phyloP scores from a whole-genome alignment of 2,329 filamentous ascomycete species.

The Hypoxylon sp. region DNA sequence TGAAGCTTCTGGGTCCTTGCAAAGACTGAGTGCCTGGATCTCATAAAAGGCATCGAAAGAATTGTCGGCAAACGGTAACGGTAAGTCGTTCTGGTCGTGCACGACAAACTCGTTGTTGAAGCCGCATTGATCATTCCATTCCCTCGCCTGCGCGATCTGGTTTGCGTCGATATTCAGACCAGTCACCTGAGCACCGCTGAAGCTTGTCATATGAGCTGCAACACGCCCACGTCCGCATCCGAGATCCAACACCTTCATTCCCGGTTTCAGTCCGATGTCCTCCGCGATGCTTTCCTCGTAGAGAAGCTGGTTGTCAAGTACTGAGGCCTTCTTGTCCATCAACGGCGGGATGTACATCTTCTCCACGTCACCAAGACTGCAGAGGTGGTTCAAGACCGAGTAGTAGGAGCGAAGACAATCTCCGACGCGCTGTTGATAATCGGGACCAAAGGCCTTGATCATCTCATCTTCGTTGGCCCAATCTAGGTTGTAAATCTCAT shows the following conservation, averaged over 20 bases:
- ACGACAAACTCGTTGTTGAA: constrained; percentile 57
- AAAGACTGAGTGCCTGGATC: constrained; percentile 65
- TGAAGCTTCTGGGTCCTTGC: constrained; percentile 56
- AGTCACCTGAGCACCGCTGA: constrained; percentile 57
- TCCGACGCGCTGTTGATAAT: constrained; percentile 60
- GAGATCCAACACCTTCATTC: constrained; percentile 59
- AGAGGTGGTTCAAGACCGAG: constrained; percentile 63
- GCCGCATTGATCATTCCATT: constrained; percentile 44
- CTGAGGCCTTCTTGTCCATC: constrained; percentile 59
- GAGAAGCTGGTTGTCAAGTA: constrained; percentile 61
- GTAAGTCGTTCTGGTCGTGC: constrained; percentile 61
- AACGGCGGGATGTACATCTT: constrained; percentile 66
- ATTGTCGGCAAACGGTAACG: constrained; percentile 58
- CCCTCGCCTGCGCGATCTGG: constrained; percentile 49
- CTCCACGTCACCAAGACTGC: constrained; percentile 63
- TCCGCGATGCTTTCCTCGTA: constrained; percentile 60
- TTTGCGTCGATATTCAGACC: constrained; percentile 64
- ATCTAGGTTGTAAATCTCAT: constrained; percentile 64
- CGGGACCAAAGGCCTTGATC: constrained; percentile 55
- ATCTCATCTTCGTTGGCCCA: constrained; percentile 61
- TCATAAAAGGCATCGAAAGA: constrained; percentile 63
- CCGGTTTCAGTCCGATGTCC: constrained; percentile 55
- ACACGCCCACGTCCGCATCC: constrained; percentile 63
- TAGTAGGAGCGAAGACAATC: constrained; percentile 62
- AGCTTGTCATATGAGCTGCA: constrained; percentile 61